These are phyloP conservation scores for Trichothecium sympodiale DNA, from an alignment of 2,329 filamentous ascomycete genomes.

Conservation along the genomic window DNA sequence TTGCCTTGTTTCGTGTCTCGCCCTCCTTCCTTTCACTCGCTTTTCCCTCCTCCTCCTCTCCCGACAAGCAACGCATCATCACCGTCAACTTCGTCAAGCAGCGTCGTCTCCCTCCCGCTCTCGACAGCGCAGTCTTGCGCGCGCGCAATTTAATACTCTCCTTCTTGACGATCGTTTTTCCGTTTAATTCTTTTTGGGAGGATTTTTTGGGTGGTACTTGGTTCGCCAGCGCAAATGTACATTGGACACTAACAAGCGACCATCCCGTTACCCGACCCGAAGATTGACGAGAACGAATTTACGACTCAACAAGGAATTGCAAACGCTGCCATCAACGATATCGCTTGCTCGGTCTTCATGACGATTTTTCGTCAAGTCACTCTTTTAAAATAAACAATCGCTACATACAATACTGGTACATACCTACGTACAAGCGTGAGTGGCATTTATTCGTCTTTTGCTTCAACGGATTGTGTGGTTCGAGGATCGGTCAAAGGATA, in stretches of 20 bases:
- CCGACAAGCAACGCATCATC: slow-evolving; percentile 7
- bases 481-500: background rate
- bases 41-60: slow-evolving; percentile 1
- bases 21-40: slow-evolving; percentile 3
- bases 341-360: slow-evolving; percentile 9
- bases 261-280: slow-evolving; percentile 6
- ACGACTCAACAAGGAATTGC: too few species aligned
- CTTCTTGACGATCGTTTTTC: too few species aligned
- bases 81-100: slow-evolving; percentile 2
- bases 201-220: too few species aligned
- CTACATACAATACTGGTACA: too few species aligned
- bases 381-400: slow-evolving; percentile 22
- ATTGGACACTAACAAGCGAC: background rate
- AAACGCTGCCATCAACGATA: too few species aligned
- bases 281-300: slow-evolving; percentile 6
- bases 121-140: slow-evolving; percentile 5
- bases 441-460: too few species aligned
- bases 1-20: background rate
- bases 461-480: too few species aligned
- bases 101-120: slow-evolving; percentile 8
- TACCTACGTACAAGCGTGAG: slow-evolving; percentile 5
- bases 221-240: too few species aligned
- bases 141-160: too few species aligned
- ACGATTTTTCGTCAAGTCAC: slow-evolving; percentile 37
- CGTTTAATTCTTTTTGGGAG: too few species aligned